Percentiles rank a stretch among this genome's conserved stretches.
These are phyloP conservation scores for Kokia cookei DNA, from an alignment of 441 rosid species.

Conservation along the genomic window DNA sequence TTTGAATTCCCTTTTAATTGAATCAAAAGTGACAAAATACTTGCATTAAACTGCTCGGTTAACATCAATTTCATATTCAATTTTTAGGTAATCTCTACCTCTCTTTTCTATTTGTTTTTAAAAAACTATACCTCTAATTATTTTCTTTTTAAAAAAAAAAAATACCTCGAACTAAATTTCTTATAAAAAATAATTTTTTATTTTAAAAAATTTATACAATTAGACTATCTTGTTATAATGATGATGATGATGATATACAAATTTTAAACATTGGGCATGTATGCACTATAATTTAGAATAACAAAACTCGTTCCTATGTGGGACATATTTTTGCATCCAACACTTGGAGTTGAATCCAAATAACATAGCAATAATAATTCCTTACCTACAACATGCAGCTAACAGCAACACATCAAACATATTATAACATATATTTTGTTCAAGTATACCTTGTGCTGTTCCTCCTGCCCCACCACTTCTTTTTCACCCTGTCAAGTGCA, in stretches of 20 bases:
- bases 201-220: too few species aligned
- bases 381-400: not conserved
- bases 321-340: not conserved
- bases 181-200: too few species aligned
- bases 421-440: not conserved
- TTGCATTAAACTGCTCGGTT: too few species aligned
- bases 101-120: too few species aligned
- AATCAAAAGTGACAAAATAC: too few species aligned
- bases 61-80: too few species aligned
- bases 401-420: not conserved
- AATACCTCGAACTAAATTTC: too few species aligned
- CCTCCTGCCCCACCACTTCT: conserved; percentile 98
- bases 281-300: not conserved
- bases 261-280: not conserved
- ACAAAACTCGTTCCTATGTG: not conserved
- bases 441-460: conserved; percentile 70
- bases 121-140: too few species aligned
- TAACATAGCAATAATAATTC: not conserved
- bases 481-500: conserved; percentile 59
- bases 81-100: too few species aligned
- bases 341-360: not conserved
- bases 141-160: too few species aligned
- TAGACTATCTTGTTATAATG: too few species aligned
- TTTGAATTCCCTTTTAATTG: too few species aligned
- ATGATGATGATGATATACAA: not conserved